These are phyloP conservation scores for Penicillium cataractarum DNA, from an alignment of 495 filamentous ascomycete species.

Conservation along the genomic window DNA sequence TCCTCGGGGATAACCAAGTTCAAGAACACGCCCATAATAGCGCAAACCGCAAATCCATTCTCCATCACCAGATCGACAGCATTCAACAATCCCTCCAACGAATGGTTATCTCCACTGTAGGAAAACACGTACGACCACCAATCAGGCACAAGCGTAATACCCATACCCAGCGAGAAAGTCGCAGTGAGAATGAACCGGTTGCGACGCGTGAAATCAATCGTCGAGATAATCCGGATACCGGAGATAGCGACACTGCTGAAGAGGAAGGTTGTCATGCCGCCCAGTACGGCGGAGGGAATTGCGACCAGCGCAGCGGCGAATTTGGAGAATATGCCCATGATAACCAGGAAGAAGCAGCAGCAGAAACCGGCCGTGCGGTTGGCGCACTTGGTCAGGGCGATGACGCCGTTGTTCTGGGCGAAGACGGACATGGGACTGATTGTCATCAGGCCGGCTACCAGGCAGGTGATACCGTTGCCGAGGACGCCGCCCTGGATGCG, in stretches of 20 bases:
- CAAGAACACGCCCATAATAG: conserved; percentile 68
- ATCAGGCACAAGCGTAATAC: conserved; percentile 77
- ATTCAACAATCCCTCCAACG: conserved; percentile 77
- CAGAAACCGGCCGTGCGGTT: conserved; percentile 85
- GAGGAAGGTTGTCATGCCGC: conserved; percentile 93
- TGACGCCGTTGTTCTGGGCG: conserved; percentile 93
- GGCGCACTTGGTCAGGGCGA: conserved; percentile 84
- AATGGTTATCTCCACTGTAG: conserved; percentile 67
- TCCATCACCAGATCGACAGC: conserved; percentile 81
- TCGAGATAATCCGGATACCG: conserved; percentile 81
- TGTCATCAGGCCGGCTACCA: conserved; percentile 80
- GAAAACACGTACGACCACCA: conserved; percentile 82
- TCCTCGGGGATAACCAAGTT: conserved; percentile 78
- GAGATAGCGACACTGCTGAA: conserved; percentile 85
- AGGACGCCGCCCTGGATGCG: conserved; percentile 86
- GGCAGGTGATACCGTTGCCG: conserved; percentile 76
- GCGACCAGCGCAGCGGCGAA: conserved; percentile 87
- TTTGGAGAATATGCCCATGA: conserved; percentile 91
- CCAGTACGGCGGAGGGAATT: conserved; percentile 79
- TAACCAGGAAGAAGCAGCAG: conserved; percentile 76
- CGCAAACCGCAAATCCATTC: conserved; percentile 68
- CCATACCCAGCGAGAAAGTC: conserved; percentile 74
- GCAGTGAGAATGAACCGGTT: conserved; percentile 89
- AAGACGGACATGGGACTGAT: conserved; percentile 83
- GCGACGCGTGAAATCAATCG: conserved; percentile 77